Evolutionary conservation across 2,329 filamentous ascomycete genomes (phyloP).

Genomic region (Phaeosphaeriaceae sp.): DNA sequence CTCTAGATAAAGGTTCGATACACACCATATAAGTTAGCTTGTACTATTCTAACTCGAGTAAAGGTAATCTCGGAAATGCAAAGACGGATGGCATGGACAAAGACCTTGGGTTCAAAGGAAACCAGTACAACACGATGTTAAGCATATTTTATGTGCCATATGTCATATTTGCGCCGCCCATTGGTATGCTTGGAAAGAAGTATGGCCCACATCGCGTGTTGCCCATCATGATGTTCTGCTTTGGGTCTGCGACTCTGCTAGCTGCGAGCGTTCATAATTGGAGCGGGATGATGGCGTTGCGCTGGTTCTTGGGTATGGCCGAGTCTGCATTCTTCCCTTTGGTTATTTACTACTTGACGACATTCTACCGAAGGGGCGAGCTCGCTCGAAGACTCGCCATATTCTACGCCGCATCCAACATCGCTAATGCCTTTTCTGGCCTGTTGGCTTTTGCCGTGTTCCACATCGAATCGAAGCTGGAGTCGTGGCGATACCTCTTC

Average conservation of each 20-base stretch:
- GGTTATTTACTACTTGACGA: constrained; percentile 66
- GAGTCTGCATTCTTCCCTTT: constrained; percentile 74
- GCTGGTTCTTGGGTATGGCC: constrained; percentile 73
- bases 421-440: constrained; percentile 71
- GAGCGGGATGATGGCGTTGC: constrained; percentile 68
- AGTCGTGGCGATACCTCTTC: constrained; percentile 70
- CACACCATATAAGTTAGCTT: too few species aligned
- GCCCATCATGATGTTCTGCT: constrained; percentile 71
- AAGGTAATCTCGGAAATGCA: constrained; percentile 49
- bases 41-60: constrained; percentile 35
- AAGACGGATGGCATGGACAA: constrained; percentile 55
- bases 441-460: constrained; percentile 67
- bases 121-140: constrained; percentile 73
- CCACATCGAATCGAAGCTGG: constrained; percentile 59
- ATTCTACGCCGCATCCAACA: constrained; percentile 78
- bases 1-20: constrained; percentile 30
- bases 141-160: constrained; percentile 77
- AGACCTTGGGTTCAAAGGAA: constrained; percentile 64
- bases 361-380: constrained; percentile 74
- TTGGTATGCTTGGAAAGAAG: constrained; percentile 72
- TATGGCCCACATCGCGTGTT: constrained; percentile 69
- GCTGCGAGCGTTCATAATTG: constrained; percentile 65
- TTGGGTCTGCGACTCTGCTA: constrained; percentile 69
- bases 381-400: constrained; percentile 72
- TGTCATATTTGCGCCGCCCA: constrained; percentile 70